Conservation (phyloP, 768 basidiomycete species). For the Tulasnella sp. region DNA sequence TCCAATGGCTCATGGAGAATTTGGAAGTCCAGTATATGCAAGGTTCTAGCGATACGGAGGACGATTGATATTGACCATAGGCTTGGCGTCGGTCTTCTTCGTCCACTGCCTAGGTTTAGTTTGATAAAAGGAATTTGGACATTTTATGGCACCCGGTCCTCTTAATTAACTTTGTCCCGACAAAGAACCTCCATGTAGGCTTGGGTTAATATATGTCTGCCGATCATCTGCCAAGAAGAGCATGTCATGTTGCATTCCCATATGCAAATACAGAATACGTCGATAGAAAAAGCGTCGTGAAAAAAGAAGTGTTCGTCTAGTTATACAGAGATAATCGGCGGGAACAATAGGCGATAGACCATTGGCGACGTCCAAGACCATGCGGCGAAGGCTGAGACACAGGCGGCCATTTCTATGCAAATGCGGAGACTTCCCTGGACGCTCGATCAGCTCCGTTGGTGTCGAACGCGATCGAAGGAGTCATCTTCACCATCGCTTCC, state of each 20-base stretch:
- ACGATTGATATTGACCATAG: not conserved
- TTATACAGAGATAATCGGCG: not conserved
- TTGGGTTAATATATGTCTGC: not conserved
- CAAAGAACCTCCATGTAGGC: not conserved
- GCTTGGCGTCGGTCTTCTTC: not conserved
- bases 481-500: slow-evolving; percentile 22
- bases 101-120: not conserved
- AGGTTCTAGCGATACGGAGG: slow-evolving; percentile 32
- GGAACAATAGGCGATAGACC: slow-evolving; percentile 4
- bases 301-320: slow-evolving; percentile 1
- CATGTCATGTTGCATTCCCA: not conserved
- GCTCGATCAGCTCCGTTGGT: slow-evolving; percentile 18
- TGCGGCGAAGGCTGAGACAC: slow-evolving; percentile 19
- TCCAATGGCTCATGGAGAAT: slow-evolving; percentile 29
- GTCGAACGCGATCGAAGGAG: slow-evolving; percentile 16
- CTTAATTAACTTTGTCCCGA: not conserved
- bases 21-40: slow-evolving; percentile 26
- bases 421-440: slow-evolving; percentile 28
- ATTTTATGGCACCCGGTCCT: not conserved
- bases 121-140: not conserved
- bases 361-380: slow-evolving; percentile 17
- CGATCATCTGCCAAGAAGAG: not conserved
- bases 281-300: not conserved
- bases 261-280: slow-evolving; percentile 2
- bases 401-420: slow-evolving; percentile 27